Conservation (phyloP, 306 rosid species). For the Castanopsis chinensis region DNA sequence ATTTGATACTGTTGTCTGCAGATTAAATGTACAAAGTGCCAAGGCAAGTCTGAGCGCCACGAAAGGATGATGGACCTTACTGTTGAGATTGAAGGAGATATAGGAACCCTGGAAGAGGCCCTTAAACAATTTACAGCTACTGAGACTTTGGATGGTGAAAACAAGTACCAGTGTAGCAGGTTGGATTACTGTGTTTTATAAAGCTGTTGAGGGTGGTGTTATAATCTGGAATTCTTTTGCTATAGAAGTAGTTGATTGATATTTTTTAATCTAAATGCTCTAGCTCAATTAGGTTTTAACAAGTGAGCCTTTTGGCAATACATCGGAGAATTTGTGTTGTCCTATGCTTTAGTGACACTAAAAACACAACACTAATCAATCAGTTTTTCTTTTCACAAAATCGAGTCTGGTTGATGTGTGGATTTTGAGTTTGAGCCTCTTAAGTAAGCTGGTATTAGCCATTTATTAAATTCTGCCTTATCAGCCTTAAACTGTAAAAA, state of each 20-base stretch:
- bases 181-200: slow-evolving; percentile 23
- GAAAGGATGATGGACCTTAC: slow-evolving; percentile 98
- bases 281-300: too few species aligned
- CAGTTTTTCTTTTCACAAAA: neutral
- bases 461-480: neutral
- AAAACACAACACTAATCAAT: neutral
- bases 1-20: slow-evolving; percentile 36
- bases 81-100: slow-evolving; percentile 94
- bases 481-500: neutral
- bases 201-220: neutral
- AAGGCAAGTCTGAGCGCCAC: slow-evolving; percentile 86
- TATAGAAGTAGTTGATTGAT: neutral
- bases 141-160: slow-evolving; percentile 90
- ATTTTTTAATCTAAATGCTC: neutral
- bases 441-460: neutral
- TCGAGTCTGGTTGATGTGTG: too few species aligned
- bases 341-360: neutral
- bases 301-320: too few species aligned
- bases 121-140: slow-evolving; percentile 73
- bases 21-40: slow-evolving; percentile 92
- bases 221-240: neutral
- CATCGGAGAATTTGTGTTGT: too few species aligned
- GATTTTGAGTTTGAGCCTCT: neutral
- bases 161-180: slow-evolving; percentile 94
- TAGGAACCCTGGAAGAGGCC: slow-evolving; percentile 79